Conservation (phyloP, 1,139 yeast genomes). For the Yamadazyma dushanensis region DNA sequence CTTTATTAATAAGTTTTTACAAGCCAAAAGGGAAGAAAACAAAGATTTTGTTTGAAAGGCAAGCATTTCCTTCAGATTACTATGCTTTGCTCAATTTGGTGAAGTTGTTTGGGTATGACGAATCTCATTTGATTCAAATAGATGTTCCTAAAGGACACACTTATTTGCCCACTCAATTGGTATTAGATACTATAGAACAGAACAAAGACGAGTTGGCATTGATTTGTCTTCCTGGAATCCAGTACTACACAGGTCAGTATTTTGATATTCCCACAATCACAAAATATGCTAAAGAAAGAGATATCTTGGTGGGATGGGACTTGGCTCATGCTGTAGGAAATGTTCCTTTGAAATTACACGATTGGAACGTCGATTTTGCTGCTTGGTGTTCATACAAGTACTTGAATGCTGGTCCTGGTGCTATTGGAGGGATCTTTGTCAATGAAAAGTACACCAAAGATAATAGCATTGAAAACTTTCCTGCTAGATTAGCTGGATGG, state of each 20-base stretch:
- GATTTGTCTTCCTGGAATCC: slow-evolving; percentile 83
- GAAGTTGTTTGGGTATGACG: slow-evolving; percentile 58
- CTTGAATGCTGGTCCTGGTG: slow-evolving; percentile 90
- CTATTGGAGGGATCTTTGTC: slow-evolving; percentile 80
- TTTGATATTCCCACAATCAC: slow-evolving; percentile 77
- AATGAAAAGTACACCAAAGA: slow-evolving; percentile 51
- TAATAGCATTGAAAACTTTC: slow-evolving; percentile 31
- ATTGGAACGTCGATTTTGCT: slow-evolving; percentile 92
- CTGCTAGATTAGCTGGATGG: slow-evolving; percentile 91
- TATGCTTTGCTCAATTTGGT: slow-evolving; percentile 82
- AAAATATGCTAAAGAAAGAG: slow-evolving; percentile 42
- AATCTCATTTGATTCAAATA: slow-evolving; percentile 63
- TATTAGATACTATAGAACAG: slow-evolving; percentile 54
- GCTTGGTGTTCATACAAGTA: slow-evolving; percentile 94
- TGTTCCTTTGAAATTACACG: slow-evolving; percentile 72
- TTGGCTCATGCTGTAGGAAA: slow-evolving; percentile 94
- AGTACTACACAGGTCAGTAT: slow-evolving; percentile 87
- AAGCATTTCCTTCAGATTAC: slow-evolving; percentile 90
- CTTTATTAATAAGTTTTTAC: slow-evolving; percentile 73
- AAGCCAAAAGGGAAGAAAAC: slow-evolving; percentile 58
- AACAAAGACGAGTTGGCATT: slow-evolving; percentile 68
- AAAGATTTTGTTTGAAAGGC: slow-evolving; percentile 79
- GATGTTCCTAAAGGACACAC: slow-evolving; percentile 58
- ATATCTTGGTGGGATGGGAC: slow-evolving; percentile 87
- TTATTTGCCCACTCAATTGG: slow-evolving; percentile 61